A percentile compares a stretch with the other conserved stretches of the same genome.
Evolutionary conservation across 371 early-diverging fungal genomes (phyloP).

Genomic region (Conidiobolus incongruus): DNA sequence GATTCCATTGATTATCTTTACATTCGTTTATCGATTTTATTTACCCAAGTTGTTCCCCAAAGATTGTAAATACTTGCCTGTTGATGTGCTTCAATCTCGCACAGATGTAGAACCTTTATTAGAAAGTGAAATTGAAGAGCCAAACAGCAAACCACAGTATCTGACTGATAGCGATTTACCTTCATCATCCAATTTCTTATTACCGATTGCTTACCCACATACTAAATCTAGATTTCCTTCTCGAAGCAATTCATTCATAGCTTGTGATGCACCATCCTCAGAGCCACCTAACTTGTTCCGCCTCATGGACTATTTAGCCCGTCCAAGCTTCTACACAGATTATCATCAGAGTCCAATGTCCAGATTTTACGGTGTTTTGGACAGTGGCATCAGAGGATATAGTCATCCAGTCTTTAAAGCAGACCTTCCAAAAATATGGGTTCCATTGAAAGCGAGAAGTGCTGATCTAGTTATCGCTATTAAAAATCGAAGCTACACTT

Average conservation of each 20-base stretch:
- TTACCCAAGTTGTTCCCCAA: slow-evolving; percentile 23
- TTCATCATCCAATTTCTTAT: too few relatives aligned
- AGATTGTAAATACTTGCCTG: slow-evolving; percentile 19
- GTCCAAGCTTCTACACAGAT: slow-evolving; percentile 26
- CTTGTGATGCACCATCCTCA: too few relatives aligned
- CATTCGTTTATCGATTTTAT: slow-evolving; percentile 19
- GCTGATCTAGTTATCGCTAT: too few relatives aligned
- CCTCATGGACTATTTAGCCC: slow-evolving; percentile 28
- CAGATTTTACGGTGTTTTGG: slow-evolving; percentile 36
- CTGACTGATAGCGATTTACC: too few relatives aligned
- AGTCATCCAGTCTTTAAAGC: slow-evolving; percentile 46
- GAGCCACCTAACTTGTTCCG: too few relatives aligned
- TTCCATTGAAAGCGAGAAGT: slow-evolving; percentile 16
- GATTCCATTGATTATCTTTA: slow-evolving; percentile 22
- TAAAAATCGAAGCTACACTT: too few relatives aligned
- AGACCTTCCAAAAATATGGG: slow-evolving; percentile 48
- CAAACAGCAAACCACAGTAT: too few relatives aligned
- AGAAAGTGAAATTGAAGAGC: too few relatives aligned
- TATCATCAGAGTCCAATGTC: slow-evolving; percentile 54
- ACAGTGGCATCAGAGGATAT: slow-evolving; percentile 47
- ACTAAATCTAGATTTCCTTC: too few relatives aligned
- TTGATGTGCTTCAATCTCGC: slow-evolving; percentile 6
- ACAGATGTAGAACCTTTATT: background rate
- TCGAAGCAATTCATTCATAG: too few relatives aligned
- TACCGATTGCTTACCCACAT: too few relatives aligned